Conservation (phyloP, 2,329 filamentous ascomycete species). For the Colletotrichum viniferum region DNA sequence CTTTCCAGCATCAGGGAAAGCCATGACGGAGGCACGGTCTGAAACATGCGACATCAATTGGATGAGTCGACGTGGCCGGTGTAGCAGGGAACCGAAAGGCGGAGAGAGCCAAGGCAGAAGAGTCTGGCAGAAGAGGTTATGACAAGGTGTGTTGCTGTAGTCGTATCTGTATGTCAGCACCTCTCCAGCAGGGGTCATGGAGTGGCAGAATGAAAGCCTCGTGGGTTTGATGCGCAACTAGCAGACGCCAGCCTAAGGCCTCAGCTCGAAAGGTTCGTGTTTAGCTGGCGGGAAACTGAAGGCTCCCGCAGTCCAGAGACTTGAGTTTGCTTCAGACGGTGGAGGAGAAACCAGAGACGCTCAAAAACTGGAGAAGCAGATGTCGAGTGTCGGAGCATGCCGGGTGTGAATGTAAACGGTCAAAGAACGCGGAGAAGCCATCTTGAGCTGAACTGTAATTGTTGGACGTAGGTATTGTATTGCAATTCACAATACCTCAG, state of each 20-base stretch:
- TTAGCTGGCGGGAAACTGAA: neutral
- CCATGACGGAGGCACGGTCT: neutral
- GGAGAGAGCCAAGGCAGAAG: neutral
- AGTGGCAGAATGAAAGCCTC: neutral
- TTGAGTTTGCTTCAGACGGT: conserved; percentile 14
- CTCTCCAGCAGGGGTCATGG: neutral
- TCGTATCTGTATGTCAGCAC: neutral
- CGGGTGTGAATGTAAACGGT: neutral
- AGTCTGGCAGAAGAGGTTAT: neutral
- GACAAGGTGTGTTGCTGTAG: neutral
- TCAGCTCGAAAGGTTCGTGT: neutral
- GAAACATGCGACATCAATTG: conserved; percentile 14
- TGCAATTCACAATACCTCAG: neutral
- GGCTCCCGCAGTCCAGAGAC: neutral
- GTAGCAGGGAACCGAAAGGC: neutral
- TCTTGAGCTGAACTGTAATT: neutral
- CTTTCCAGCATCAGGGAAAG: neutral
- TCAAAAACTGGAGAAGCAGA: neutral
- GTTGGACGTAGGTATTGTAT: neutral
- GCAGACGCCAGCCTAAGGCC: neutral
- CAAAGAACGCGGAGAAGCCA: neutral
- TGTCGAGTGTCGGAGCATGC: conserved; percentile 3
- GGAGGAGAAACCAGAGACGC: conserved; percentile 8
- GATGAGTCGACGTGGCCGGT: neutral
- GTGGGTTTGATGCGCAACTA: conserved; percentile 10